These are phyloP conservation scores for Macrophomina phaseolina DNA, from an alignment of 2,329 filamentous ascomycete genomes.

Conservation along the genomic window DNA sequence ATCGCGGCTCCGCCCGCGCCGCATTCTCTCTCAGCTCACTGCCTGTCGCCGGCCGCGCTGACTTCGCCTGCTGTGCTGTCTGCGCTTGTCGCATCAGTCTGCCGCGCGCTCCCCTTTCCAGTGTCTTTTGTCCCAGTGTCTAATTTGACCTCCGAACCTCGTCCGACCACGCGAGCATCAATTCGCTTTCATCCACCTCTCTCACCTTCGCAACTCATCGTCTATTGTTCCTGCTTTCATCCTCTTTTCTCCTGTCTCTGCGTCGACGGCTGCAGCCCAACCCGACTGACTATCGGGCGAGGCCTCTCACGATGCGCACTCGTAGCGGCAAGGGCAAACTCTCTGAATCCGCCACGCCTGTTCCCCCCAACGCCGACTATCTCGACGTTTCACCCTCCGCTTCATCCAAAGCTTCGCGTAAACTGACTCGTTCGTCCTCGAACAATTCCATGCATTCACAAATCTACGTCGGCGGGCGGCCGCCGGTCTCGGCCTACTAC, in stretches of 20 bases:
- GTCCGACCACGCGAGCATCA: constrained; percentile 20
- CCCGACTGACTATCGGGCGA: constrained; percentile 4
- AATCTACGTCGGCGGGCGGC: constrained; percentile 33
- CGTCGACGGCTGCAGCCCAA: not conserved
- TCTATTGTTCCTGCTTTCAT: not conserved
- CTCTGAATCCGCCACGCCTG: constrained; percentile 26
- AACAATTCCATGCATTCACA: constrained; percentile 40
- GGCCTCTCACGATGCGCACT: constrained; percentile 26
- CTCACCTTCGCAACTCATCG: not conserved
- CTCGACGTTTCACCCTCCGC: constrained; percentile 15
- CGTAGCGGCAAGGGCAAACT: constrained; percentile 28
- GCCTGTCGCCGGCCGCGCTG: not conserved
- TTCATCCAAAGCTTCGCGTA: constrained; percentile 32
- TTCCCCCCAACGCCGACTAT: constrained; percentile 21
- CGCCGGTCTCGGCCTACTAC: constrained; percentile 40
- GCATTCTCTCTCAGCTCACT: not conserved
- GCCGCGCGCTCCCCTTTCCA: constrained; percentile 20
- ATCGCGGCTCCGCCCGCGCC: constrained; percentile 7
- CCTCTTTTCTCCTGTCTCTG: not conserved
- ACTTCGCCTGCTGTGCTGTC: not conserved
- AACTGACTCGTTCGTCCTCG: constrained; percentile 42
- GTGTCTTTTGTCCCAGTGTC: constrained; percentile 22
- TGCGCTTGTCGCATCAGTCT: not conserved
- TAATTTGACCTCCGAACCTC: constrained; percentile 24
- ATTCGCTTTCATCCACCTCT: constrained; percentile 1